Base-by-base conservation (phyloP, 768 basidiomycete genomes). In the Phanerodontia chrysosporium region DNA sequence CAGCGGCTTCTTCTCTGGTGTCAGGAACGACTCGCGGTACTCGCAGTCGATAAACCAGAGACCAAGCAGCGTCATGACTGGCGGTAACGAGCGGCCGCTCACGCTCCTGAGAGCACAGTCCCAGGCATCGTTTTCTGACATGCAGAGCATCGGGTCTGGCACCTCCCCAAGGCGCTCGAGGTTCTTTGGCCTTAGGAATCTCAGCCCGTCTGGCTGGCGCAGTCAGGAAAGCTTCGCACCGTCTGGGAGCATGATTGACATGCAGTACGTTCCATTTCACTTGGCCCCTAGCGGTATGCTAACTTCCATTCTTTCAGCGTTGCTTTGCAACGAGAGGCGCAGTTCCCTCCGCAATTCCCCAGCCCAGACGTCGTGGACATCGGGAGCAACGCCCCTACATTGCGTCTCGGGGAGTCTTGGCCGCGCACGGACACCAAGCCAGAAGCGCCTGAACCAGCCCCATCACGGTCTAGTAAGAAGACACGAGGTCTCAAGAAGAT, bases 231-330 rank as follows among this genome's bases (percentile, higher is more conserved):
- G 90, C 69, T 74, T 94, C 39, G 87, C 90, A 1, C 80, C 82
- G n/a, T 90, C 90, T 2, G 92, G 92, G 55, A 94, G 92, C 66
- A 92, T 94, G 90, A 74, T 93, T 63, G 89, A 93, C 70, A 93
- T 94, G 92, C 92, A 94, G 91, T 93, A 74, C 62, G 90, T 85
- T 24, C 9, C 14, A 18, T 45, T 52, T 57, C 51, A 27, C 24
- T 14, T 54, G 39, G 22, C 53, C 30, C 45, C 25, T 27, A 42
- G 52, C 46, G 53, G 57, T n/a, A 58, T 60, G 29, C 55, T 44
- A 13, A 49, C 24, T 28, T 36, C 58, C 48, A 55, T 54, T 24
- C 30, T 61, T 61, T n/a, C n/a, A 93, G 91, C 67, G 79, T 93
- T 66, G 91, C 90, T 52, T 77, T 93, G 45, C 89, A 92, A 61